Base-by-base conservation (phyloP, 345 rosid species). In the Abelmoschus esculentus region DNA sequence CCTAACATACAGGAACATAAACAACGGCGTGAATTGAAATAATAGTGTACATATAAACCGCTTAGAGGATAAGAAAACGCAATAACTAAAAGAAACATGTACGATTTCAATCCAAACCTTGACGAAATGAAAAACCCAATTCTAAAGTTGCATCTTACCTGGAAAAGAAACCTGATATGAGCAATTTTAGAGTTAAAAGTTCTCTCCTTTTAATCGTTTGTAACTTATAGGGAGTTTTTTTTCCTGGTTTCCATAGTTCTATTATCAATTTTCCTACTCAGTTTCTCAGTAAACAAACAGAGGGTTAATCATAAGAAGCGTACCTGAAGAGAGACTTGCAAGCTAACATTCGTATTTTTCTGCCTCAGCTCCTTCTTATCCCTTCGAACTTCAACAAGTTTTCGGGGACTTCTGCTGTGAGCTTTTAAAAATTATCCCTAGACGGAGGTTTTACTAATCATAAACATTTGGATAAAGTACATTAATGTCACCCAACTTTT, bases 261-360 rank as follows among this genome's bases (percentile, higher is more conserved):
- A 53, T 53, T 42, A 18, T 53, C 44, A 2, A 2, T 64, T 64
- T 13, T 7, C 56, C 56, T 53, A 5, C 22, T 53, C 22, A 56
- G 19, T 72, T 62, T 31, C 59, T 49, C 67, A 32, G 60, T 18
- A 49, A 61, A 22, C 60, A 42, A 61, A 49, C 36, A 50, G 59
- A 32, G n/a, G 31, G 29, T 34, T 31, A 53, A 53, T 59, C 53
- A 40, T 67, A 67, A 61, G 46, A 69, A 53, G 63, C 57, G 38
- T 40, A 74, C 77, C 77, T 69, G 58, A 69, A 40, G 15, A 53
- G 69, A 50, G 73, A 52, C 77, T 75, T 69, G 69, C 64, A 47
- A 60, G 75, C 42, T 17, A 78, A 13, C 81, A 78, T 74, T 67
- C 75, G 57, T 19, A 10, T 10, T 42, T 34, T 44, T 15, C 50